Evolutionary conservation across 192 early-diverging fungal genomes (phyloP).

Genomic region (Backusella tuberculispora): DNA sequence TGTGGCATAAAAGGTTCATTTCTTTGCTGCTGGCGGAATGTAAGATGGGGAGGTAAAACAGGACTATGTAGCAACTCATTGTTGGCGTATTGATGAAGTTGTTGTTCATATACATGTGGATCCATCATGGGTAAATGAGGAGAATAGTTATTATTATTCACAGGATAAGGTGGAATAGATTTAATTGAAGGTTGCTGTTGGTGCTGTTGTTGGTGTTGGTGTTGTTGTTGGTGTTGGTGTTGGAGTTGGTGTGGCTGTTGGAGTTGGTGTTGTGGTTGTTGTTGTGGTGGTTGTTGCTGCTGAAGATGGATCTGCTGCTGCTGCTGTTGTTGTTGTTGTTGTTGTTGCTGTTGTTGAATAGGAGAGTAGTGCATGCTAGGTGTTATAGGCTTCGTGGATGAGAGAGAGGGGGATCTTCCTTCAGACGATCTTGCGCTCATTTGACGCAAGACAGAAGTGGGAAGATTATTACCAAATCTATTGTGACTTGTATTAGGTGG

Average conservation of each 20-base stretch:
- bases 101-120: conserved; percentile 8
- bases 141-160: conserved; percentile 5
- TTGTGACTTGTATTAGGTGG: background rate
- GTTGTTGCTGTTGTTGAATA: background rate
- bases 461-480: conserved; percentile 55
- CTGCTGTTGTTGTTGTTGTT: background rate
- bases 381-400: conserved; percentile 12
- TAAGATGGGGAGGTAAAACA: background rate
- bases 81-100: background rate
- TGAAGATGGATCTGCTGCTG: background rate
- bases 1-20: conserved; percentile 15
- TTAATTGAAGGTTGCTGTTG: background rate
- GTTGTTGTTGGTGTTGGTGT: too few species aligned
- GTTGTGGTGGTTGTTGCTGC: background rate
- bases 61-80: background rate
- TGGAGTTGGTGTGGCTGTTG: background rate
- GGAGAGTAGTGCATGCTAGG: conserved; percentile 15
- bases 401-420: conserved; percentile 27
- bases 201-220: background rate
- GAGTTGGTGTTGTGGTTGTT: background rate
- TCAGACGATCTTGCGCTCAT: conserved; percentile 53
- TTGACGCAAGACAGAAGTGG: conserved; percentile 63
- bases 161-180: background rate
- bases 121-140: conserved; percentile 15
- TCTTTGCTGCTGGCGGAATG: background rate